phyloP scores from a whole-genome alignment of 1,284 basidiomycete genomes.

The Sanghuangporus sanghuang region DNA sequence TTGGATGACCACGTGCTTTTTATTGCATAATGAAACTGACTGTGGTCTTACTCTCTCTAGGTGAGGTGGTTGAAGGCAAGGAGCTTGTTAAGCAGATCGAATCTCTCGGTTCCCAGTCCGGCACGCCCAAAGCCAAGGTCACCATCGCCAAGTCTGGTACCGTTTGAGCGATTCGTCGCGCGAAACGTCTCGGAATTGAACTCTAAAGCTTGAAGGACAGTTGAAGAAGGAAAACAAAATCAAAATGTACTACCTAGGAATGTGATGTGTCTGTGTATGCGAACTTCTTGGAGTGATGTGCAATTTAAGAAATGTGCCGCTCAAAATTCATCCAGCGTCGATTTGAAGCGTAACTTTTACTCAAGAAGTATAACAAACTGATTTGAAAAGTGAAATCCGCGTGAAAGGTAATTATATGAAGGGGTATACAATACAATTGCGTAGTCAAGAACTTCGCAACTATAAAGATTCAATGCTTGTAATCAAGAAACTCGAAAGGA shows the following conservation, averaged over 20 bases:
- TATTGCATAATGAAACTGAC: not conserved
- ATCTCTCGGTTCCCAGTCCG: constrained; percentile 49
- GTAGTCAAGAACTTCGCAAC: too few species aligned
- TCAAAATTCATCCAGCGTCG: too few species aligned
- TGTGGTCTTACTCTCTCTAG: constrained; percentile 14
- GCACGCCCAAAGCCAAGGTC: constrained; percentile 49
- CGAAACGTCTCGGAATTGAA: not conserved
- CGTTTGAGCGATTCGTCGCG: constrained; percentile 10
- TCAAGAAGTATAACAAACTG: too few species aligned
- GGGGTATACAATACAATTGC: too few species aligned
- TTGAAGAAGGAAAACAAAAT: not conserved
- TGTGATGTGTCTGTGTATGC: not conserved
- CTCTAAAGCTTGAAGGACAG: not conserved
- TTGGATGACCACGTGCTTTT: not conserved
- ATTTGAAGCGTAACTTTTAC: too few species aligned
- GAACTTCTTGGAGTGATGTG: not conserved
- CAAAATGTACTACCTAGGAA: constrained; percentile 8
- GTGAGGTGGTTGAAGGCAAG: constrained; percentile 72
- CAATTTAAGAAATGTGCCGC: not conserved
- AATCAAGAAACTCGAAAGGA: not conserved
- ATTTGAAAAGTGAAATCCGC: too few species aligned
- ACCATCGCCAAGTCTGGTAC: constrained; percentile 61
- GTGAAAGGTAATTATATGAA: too few species aligned
- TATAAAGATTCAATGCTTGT: not conserved
- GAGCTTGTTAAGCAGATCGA: constrained; percentile 78